A percentile compares a stretch with the other conserved stretches of the same genome.
These are phyloP conservation scores for Cyclospora cayetanensis DNA, from an alignment of 169 alveolate species.

Conservation along the genomic window DNA sequence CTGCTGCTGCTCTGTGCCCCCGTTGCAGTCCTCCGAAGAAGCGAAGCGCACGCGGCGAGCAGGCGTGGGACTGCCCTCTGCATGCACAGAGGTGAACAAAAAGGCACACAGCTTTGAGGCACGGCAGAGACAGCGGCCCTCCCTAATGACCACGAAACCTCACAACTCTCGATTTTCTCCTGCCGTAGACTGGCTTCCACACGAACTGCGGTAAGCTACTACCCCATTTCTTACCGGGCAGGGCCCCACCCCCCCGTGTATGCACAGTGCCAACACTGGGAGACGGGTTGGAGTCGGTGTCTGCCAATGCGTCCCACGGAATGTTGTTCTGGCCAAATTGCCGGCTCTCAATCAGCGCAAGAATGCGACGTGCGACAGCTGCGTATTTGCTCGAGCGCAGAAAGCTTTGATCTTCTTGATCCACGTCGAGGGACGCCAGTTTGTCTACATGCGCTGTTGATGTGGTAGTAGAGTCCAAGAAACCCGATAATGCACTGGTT, in stretches of 20 bases:
- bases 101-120: too few relatives aligned
- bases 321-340: constrained; percentile 6
- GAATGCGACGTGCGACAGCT: constrained; percentile 55
- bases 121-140: not conserved
- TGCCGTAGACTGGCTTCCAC: too few relatives aligned
- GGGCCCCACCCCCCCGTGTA: too few relatives aligned
- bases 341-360: not conserved
- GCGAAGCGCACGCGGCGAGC: constrained; percentile 13
- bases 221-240: too few relatives aligned
- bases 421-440: not conserved
- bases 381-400: constrained; percentile 66
- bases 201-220: too few relatives aligned
- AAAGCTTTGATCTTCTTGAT: constrained; percentile 47
- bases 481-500: not conserved
- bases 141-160: not conserved
- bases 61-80: not conserved
- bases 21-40: not conserved
- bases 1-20: not conserved
- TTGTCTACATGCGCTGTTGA: not conserved
- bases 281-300: not conserved
- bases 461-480: not conserved
- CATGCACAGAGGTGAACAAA: not conserved
- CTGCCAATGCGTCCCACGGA: not conserved
- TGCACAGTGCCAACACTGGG: too few relatives aligned
- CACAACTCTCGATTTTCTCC: not conserved